phyloP scores from a whole-genome alignment of 2,329 filamentous ascomycete genomes.

The Epichloe bromicola region DNA sequence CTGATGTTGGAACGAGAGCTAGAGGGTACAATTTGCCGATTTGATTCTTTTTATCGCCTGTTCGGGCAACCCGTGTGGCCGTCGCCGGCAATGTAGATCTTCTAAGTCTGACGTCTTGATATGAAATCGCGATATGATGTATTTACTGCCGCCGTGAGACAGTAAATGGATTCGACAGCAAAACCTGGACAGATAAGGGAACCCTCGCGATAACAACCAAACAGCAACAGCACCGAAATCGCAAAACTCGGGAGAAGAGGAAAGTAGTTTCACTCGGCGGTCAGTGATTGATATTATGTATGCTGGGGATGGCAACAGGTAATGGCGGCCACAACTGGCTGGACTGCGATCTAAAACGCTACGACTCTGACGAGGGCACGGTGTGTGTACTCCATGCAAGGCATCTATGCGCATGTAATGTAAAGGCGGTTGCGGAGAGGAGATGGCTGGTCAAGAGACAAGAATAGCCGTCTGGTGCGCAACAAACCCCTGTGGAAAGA shows the following conservation, averaged over 20 bases:
- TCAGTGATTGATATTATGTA: constrained; percentile 35
- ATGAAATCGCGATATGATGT: neutral
- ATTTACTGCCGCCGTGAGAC: constrained; percentile 14
- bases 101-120: neutral
- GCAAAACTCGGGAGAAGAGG: constrained; percentile 28
- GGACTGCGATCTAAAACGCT: neutral
- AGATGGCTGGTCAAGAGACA: neutral
- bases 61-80: constrained; percentile 11
- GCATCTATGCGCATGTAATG: neutral
- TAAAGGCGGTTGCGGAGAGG: neutral
- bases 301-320: constrained; percentile 5
- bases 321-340: neutral
- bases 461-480: constrained; percentile 2
- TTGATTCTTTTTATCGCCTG: neutral
- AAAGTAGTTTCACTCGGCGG: constrained; percentile 25
- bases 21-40: too few species aligned
- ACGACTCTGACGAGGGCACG: neutral
- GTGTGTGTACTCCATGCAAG: neutral
- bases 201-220: constrained; percentile 20
- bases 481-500: neutral
- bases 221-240: constrained; percentile 22
- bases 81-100: constrained; percentile 25
- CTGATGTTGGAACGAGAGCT: neutral
- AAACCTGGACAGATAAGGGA: constrained; percentile 8
- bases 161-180: neutral